Base-by-base conservation (phyloP, 306 rosid species). In the Acacia crassicarpa region DNA sequence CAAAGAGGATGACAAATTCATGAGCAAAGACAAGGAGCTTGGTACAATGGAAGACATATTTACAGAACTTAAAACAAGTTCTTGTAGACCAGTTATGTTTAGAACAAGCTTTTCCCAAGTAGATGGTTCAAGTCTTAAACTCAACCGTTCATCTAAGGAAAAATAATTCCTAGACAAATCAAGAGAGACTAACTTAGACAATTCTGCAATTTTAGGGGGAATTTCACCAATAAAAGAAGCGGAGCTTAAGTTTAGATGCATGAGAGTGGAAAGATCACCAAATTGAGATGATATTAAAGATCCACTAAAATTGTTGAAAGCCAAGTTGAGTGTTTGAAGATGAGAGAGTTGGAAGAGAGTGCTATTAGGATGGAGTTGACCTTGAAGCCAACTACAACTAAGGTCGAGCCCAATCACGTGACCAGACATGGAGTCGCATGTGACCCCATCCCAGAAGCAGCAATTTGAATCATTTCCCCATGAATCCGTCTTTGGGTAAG, bases 381-480 rank as follows among this genome's bases (percentile, higher is more conserved):
- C 84, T 1, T 5, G 1, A 12, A 82, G 65, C 10, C 16, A 38
- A 22, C 67, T 49, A 4, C 72, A 7, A 3, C 22, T 45, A 4
- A 83, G 86, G 25, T 78, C 74, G 8, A 83, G 46, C 12, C 65
- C 76, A 65, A 65, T 78, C 23, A 78, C 76, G 6, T 83, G 61
- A 44, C 85, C 79, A 1, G 23, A 51, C 8, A 22, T 8, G 17
- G 43, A 8, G 20, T 78, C 54, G 2, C 86, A 83, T 0, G 65
- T 78, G 49, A 78, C 65, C 1, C 86, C 83, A n/a, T 20, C 19
- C 83, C 86, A 83, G 16, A 56, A 83, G 27, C 86, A 78, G 13
- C 86, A 78, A 16, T 78, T 58, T 0, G 51, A 72, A 20, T 32
- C 80, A 72, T 41, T 66, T 43, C 56, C n/a, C 86, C 86, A 83